A percentile compares a stretch with the other conserved stretches of the same genome.
Evolutionary conservation across 108 stramenopile genomes (phyloP).

Genomic region (Pseudonitzschia delicatissima): DNA sequence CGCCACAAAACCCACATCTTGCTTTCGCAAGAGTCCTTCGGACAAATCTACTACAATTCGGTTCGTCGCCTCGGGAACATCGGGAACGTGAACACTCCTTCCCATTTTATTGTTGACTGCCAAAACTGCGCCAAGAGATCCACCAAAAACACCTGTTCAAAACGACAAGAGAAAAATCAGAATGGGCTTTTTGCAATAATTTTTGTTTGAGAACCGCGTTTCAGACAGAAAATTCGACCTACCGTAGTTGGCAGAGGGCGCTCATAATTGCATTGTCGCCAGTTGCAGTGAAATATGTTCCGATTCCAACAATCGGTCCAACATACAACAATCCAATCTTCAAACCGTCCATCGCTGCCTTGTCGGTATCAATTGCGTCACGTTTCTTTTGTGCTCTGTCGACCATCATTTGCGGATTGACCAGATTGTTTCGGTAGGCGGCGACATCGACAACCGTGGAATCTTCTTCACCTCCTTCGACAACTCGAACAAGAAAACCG

Average conservation of each 20-base stretch:
- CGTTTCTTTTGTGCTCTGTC: constrained; percentile 31
- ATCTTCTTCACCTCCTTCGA: constrained; percentile 31
- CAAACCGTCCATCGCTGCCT: constrained; percentile 25
- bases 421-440: constrained; percentile 27
- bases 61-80: constrained; percentile 29
- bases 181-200: neutral
- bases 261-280: constrained; percentile 2
- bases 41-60: constrained; percentile 37
- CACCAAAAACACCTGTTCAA: constrained; percentile 18
- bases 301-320: constrained; percentile 18
- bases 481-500: constrained; percentile 15
- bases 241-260: constrained; percentile 20
- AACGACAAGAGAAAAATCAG: neutral
- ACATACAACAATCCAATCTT: constrained; percentile 27
- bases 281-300: constrained; percentile 10
- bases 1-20: constrained; percentile 40
- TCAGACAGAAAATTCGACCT: no score
- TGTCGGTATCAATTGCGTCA: constrained; percentile 15
- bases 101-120: constrained; percentile 27
- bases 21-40: constrained; percentile 20
- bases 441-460: constrained; percentile 32
- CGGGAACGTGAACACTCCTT: constrained; percentile 22
- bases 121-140: constrained; percentile 15
- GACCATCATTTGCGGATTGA: constrained; percentile 31
- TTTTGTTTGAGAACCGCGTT: neutral